These are phyloP conservation scores for Wallacemonas sp. DNA, from an alignment of 208 protist genomes.

Conservation along the genomic window DNA sequence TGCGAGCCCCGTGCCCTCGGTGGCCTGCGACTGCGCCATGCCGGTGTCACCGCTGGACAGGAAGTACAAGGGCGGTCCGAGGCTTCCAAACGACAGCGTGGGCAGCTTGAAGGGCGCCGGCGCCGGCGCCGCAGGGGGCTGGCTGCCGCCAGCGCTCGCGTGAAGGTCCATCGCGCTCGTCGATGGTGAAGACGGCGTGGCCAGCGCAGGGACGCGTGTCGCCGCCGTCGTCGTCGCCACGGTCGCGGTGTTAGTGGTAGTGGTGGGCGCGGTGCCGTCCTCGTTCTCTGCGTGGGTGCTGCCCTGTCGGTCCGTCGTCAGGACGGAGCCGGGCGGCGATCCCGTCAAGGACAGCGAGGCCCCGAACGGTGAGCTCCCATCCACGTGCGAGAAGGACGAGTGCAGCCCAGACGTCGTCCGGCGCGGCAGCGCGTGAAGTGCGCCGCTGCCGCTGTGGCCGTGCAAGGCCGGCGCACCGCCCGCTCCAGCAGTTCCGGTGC, in stretches of 20 bases:
- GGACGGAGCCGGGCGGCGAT: not conserved
- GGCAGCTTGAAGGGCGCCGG: constrained; percentile 35
- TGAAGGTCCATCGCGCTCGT: no score
- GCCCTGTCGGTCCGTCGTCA: not conserved
- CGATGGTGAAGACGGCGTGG: no score
- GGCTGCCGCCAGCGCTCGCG: no score
- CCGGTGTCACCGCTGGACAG: constrained; percentile 60
- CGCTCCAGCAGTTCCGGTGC: no score
- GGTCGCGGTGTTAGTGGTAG: no score
- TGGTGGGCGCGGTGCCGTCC: no score
- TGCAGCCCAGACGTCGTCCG: not conserved
- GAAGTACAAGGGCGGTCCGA: constrained; percentile 66
- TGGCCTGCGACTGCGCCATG: constrained; percentile 24
- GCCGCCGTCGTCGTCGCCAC: no score
- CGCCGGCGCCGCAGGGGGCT: not conserved
- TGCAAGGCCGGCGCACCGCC: not conserved
- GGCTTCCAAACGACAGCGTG: constrained; percentile 41
- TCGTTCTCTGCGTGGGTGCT: not conserved
- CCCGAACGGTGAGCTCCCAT: not conserved
- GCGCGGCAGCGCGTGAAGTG: not conserved
- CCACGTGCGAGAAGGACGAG: not conserved
- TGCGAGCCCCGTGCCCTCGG: not conserved
- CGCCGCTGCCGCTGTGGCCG: not conserved
- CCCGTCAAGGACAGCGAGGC: not conserved
- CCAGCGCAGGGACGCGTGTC: no score